Evolutionary conservation across 306 rosid species (phyloP).

Genomic region (Potentilla sterilis): DNA sequence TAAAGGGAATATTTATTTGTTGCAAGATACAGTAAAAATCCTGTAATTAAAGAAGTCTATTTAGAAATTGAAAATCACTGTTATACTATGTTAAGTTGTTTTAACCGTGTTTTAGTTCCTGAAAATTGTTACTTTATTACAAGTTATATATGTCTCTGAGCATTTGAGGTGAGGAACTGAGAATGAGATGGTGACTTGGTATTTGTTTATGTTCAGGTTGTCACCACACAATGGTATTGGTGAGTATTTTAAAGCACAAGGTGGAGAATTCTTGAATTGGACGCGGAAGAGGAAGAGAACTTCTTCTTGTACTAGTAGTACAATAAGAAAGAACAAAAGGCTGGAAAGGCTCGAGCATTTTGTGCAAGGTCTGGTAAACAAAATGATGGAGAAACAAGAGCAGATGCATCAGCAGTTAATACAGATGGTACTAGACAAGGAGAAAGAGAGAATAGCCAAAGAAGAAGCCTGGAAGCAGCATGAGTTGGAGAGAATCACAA

Average conservation of each 20-base stretch:
- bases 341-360: conserved; percentile 46
- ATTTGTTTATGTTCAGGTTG: conserved; percentile 44
- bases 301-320: not conserved
- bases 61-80: not conserved
- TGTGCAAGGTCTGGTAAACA: conserved; percentile 48
- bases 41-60: no score
- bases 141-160: not conserved
- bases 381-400: conserved; percentile 81
- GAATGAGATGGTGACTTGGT: not conserved
- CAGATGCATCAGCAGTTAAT: conserved; percentile 66
- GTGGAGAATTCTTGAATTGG: conserved; percentile 16
- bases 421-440: conserved; percentile 64
- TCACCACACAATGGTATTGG: conserved; percentile 32
- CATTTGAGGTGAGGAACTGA: conserved; percentile 9
- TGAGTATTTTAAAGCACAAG: not conserved
- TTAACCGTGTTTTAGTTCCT: not conserved
- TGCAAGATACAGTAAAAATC: not conserved
- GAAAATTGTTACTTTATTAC: not conserved
- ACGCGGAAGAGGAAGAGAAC: conserved; percentile 51
- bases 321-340: not conserved
- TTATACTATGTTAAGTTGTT: no score
- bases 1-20: not conserved
- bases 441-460: conserved; percentile 60
- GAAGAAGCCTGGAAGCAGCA: conserved; percentile 81
- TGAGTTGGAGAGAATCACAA: conserved; percentile 59